phyloP scores from a whole-genome alignment of 2,329 filamentous ascomycete species.

The Exophiala lecanii-corni region DNA sequence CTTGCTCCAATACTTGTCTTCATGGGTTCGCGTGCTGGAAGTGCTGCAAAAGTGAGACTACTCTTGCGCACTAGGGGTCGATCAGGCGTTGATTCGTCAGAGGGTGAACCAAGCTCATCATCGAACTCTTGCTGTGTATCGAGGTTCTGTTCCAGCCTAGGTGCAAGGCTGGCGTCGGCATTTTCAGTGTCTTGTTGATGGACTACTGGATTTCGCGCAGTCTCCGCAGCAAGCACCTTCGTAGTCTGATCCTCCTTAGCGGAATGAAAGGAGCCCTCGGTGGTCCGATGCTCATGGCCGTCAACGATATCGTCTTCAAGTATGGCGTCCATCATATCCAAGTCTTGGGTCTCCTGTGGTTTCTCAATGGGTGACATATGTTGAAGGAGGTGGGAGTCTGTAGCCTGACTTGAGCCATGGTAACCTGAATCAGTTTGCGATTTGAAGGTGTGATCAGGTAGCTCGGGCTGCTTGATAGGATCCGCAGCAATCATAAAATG shows the following conservation, averaged over 20 bases:
- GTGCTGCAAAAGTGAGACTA: constrained; percentile 87
- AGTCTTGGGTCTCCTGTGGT: constrained; percentile 10
- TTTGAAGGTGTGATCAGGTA: constrained; percentile 34
- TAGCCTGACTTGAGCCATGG: constrained; percentile 41
- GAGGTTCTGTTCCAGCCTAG: constrained; percentile 26
- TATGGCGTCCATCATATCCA: not conserved
- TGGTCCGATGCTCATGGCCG: constrained; percentile 31
- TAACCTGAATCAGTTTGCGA: constrained; percentile 45
- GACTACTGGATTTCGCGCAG: not conserved
- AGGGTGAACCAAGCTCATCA: constrained; percentile 46
- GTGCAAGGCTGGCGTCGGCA: not conserved
- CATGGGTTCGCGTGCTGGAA: constrained; percentile 86
- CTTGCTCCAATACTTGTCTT: constrained; percentile 78
- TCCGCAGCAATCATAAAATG: constrained; percentile 30
- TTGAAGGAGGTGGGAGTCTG: constrained; percentile 32
- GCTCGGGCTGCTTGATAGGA: constrained; percentile 30
- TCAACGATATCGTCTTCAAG: constrained; percentile 34
- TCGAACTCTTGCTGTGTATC: constrained; percentile 37
- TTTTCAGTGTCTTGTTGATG: too few relatives aligned
- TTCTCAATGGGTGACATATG: constrained; percentile 2
- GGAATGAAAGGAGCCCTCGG: constrained; percentile 45
- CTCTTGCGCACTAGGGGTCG: constrained; percentile 80
- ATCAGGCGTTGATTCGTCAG: constrained; percentile 44
- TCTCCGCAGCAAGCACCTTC: constrained; percentile 22
- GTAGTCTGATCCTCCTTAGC: constrained; percentile 34